A percentile compares a stretch with the other conserved stretches of the same genome.
phyloP scores from a whole-genome alignment of 176 grass and related monocot species.

The bread wheat (Triticum aestivum) region DNA sequence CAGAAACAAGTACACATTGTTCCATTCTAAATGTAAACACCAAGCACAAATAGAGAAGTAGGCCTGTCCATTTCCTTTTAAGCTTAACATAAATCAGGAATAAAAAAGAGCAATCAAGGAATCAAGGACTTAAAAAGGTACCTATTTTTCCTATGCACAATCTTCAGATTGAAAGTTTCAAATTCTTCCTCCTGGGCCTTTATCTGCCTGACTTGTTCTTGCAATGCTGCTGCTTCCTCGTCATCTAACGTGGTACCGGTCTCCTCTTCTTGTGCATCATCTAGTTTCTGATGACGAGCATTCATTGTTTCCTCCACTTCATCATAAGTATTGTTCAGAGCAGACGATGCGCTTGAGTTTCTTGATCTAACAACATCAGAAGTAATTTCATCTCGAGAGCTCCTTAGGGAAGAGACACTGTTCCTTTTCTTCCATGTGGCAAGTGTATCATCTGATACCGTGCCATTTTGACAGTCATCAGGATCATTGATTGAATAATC shows the following conservation, averaged over 20 bases:
- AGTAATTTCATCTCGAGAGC: conserved; percentile 64
- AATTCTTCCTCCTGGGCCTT: conserved; percentile 96
- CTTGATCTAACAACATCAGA: conserved; percentile 81
- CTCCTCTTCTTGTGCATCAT: conserved; percentile 78
- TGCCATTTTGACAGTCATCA: conserved; percentile 68
- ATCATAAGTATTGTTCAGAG: conserved; percentile 55
- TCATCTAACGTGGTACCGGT: conserved; percentile 73
- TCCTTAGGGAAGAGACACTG: conserved; percentile 72
- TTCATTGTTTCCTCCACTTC: conserved; percentile 69
- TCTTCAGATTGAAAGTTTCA: conserved; percentile 97
- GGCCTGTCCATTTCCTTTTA: background rate
- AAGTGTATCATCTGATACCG: conserved; percentile 80
- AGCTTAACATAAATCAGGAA: conserved; percentile 10
- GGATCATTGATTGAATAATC: conserved; percentile 52
- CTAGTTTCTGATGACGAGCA: conserved; percentile 56
- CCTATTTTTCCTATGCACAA: conserved; percentile 99
- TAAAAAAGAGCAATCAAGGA: background rate
- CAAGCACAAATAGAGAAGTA: conserved; percentile 7
- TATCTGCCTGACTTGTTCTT: conserved; percentile 98
- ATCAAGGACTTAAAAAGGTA: conserved; percentile 27
- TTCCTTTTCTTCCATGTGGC: conserved; percentile 90
- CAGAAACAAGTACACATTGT: background rate
- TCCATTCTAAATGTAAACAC: background rate
- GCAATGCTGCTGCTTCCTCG: conserved; percentile 92
- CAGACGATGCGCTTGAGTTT: conserved; percentile 72